These are phyloP conservation scores for Grosmannia serpens DNA, from an alignment of 2,329 filamentous ascomycete genomes.

Conservation along the genomic window DNA sequence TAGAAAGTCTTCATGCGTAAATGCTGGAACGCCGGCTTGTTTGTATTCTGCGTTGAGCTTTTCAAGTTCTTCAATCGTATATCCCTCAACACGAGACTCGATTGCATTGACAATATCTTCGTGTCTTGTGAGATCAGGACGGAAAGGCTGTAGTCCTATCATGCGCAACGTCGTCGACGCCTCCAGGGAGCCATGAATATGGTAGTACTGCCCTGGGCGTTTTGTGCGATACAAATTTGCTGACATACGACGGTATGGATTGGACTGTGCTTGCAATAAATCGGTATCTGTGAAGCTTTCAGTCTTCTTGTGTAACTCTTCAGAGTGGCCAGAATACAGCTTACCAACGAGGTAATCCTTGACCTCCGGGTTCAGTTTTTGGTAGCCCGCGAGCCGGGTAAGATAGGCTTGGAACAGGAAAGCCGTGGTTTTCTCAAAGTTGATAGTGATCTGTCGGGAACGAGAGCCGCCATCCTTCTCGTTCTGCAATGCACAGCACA, in stretches of 20 bases:
- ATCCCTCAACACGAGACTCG: constrained; percentile 28
- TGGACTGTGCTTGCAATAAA: constrained; percentile 57
- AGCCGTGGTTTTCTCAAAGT: constrained; percentile 39
- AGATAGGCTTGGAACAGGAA: constrained; percentile 49
- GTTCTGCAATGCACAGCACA: constrained; percentile 42
- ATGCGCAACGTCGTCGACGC: constrained; percentile 28
- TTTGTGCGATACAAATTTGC: constrained; percentile 13
- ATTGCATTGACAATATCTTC: constrained; percentile 42
- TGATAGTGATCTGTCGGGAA: constrained; percentile 21
- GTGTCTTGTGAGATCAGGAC: constrained; percentile 24
- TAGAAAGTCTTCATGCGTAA: constrained; percentile 30
- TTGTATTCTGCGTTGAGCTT: constrained; percentile 28
- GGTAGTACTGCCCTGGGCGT: constrained; percentile 37
- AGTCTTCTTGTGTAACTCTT: constrained; percentile 7
- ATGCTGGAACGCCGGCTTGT: constrained; percentile 31
- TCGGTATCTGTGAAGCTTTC: constrained; percentile 39
- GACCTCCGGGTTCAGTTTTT: constrained; percentile 34
- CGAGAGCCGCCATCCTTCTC: constrained; percentile 39
- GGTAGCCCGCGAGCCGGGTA: constrained; percentile 40
- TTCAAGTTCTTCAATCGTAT: constrained; percentile 27
- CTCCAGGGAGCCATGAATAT: constrained; percentile 37
- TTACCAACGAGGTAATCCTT: constrained; percentile 20
- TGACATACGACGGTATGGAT: constrained; percentile 36
- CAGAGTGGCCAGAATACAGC: not conserved
- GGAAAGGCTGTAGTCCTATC: constrained; percentile 30